These are phyloP conservation scores for Theileria annulata DNA, from an alignment of 169 alveolate genomes.

Conservation along the genomic window DNA sequence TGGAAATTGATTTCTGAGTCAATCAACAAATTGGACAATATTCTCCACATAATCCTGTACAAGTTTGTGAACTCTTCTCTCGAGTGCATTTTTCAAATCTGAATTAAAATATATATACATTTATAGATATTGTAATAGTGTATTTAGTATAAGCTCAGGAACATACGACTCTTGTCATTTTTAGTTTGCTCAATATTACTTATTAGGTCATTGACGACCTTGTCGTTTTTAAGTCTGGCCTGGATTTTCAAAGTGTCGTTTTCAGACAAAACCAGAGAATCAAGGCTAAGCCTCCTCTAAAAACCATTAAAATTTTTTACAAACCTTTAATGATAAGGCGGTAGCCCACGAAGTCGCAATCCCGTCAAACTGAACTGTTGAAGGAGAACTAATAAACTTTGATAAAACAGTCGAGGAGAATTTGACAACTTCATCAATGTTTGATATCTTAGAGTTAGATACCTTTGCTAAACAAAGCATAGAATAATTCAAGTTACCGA, in stretches of 20 bases:
- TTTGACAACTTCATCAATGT: constrained; percentile 21
- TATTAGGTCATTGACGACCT: constrained; percentile 38
- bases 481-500: constrained; percentile 21
- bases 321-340: constrained; percentile 56
- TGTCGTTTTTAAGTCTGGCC: constrained; percentile 30
- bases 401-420: constrained; percentile 25
- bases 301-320: neutral
- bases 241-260: constrained; percentile 34
- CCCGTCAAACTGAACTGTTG: constrained; percentile 30
- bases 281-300: constrained; percentile 46
- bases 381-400: constrained; percentile 11
- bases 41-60: constrained; percentile 50
- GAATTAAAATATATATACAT: neutral
- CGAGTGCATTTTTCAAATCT: constrained; percentile 40
- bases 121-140: neutral
- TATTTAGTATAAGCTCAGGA: neutral
- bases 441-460: constrained; percentile 29
- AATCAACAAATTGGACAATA: constrained; percentile 16
- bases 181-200: constrained; percentile 15
- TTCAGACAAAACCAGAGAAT: constrained; percentile 44
- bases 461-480: constrained; percentile 31
- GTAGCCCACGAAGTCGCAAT: constrained; percentile 67
- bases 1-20: constrained; percentile 38
- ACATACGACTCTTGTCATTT: constrained; percentile 16
- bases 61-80: constrained; percentile 32